phyloP scores from a whole-genome alignment of 192 early-diverging fungal genomes.

The Fimicolochytrium jonesii region DNA sequence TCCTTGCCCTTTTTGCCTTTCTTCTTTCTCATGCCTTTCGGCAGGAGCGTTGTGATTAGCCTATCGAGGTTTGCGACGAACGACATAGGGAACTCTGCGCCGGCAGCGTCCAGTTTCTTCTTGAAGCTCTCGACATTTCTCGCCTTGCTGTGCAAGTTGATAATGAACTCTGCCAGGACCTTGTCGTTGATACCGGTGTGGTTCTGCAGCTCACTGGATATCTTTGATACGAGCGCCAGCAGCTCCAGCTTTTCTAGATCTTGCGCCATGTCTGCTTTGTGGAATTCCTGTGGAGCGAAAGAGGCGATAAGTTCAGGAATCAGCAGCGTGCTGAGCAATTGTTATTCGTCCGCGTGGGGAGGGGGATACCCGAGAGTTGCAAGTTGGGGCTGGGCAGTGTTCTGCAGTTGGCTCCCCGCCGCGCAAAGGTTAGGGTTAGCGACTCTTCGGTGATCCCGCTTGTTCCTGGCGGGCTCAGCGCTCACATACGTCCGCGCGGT shows the following conservation, averaged over 20 bases:
- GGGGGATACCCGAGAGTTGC: too few species aligned
- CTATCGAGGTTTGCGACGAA: constrained; percentile 83
- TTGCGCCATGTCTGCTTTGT: constrained; percentile 11
- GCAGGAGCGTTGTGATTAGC: constrained; percentile 79
- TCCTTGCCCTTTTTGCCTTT: constrained; percentile 34
- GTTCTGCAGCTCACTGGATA: constrained; percentile 86
- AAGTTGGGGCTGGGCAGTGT: too few species aligned
- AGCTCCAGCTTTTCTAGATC: constrained; percentile 79
- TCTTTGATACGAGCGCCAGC: constrained; percentile 83
- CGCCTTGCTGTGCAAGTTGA: constrained; percentile 75
- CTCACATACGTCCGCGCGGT: too few species aligned
- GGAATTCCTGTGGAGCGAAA: too few species aligned
- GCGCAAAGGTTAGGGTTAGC: too few species aligned
- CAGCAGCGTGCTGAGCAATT: too few species aligned
- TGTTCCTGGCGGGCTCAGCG: too few species aligned
- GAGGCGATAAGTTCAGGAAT: too few species aligned
- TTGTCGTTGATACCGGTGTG: constrained; percentile 90
- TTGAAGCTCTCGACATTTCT: constrained; percentile 62
- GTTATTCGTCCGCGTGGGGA: too few species aligned
- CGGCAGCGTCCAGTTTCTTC: constrained; percentile 57
- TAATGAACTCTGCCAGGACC: constrained; percentile 86
- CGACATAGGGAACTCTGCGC: constrained; percentile 77
- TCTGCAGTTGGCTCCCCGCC: too few species aligned
- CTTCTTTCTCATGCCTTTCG: constrained; percentile 23
- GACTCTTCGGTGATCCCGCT: too few species aligned